These are phyloP conservation scores for Aspergillus conjunctus DNA, from an alignment of 495 filamentous ascomycete species.

Conservation along the genomic window DNA sequence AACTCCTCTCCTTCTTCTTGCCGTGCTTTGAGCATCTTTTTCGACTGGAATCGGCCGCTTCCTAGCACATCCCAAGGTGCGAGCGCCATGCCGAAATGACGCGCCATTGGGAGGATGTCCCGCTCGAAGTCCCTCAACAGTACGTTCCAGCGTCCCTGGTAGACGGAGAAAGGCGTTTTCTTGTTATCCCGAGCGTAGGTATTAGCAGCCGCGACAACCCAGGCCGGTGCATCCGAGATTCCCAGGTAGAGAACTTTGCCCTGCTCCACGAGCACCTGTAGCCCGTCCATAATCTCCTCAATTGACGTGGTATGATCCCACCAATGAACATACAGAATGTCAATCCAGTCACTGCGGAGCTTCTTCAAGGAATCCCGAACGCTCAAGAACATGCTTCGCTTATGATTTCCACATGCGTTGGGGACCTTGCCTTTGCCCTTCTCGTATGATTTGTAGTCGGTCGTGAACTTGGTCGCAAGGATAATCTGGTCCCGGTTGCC, in stretches of 20 bases:
- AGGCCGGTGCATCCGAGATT: constrained; percentile 44
- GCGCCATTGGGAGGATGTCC: constrained; percentile 39
- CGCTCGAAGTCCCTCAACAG: constrained; percentile 33
- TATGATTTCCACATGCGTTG: not conserved
- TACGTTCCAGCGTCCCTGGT: constrained; percentile 57
- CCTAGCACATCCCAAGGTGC: not conserved
- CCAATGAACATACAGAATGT: constrained; percentile 47
- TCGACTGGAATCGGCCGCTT: no score
- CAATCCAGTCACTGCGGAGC: constrained; percentile 68
- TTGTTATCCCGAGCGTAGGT: constrained; percentile 35
- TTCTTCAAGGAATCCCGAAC: constrained; percentile 60
- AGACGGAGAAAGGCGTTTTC: constrained; percentile 1
- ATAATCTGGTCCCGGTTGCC: constrained; percentile 65
- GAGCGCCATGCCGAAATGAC: not conserved
- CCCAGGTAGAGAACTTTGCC: constrained; percentile 54
- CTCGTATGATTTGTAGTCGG: constrained; percentile 50
- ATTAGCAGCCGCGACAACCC: constrained; percentile 43
- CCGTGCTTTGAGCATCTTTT: no score
- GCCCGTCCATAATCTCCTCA: constrained; percentile 47
- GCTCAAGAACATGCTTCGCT: constrained; percentile 45
- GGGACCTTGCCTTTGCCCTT: constrained; percentile 48
- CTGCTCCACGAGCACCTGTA: constrained; percentile 38
- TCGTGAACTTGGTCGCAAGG: constrained; percentile 73
- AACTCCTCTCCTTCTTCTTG: no score
- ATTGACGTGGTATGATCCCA: constrained; percentile 50